Evolutionary conservation across 257 asterid species (phyloP).

Genomic region (Ballota nigra): DNA sequence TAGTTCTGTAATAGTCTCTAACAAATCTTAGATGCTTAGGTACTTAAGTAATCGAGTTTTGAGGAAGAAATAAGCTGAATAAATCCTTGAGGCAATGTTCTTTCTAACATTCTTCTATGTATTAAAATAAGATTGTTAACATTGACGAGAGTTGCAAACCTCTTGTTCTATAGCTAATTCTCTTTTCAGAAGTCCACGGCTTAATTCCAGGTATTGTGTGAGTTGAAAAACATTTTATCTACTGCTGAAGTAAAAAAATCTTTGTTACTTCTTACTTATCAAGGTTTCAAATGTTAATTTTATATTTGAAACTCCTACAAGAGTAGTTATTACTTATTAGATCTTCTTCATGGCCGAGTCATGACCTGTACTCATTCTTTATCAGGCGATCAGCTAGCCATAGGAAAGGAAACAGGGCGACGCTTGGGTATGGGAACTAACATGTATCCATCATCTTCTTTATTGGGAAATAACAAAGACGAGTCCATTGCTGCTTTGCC

Average conservation of each 20-base stretch:
- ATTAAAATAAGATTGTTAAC: not conserved
- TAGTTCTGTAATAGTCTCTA: no score
- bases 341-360: not conserved
- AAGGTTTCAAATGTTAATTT: not conserved
- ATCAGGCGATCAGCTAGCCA: constrained; percentile 65
- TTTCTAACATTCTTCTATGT: not conserved
- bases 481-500: constrained; percentile 59
- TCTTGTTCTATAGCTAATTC: not conserved
- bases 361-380: not conserved
- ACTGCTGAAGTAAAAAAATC: not conserved
- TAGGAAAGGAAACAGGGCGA: constrained; percentile 63
- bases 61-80: constrained; percentile 8
- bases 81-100: not conserved
- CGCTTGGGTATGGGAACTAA: constrained; percentile 68
- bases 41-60: not conserved
- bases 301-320: not conserved
- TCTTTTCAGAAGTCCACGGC: not conserved
- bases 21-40: not conserved
- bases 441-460: constrained; percentile 64
- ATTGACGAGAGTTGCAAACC: not conserved
- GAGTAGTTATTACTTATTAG: not conserved
- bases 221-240: not conserved
- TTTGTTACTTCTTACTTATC: not conserved
- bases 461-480: constrained; percentile 54
- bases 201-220: not conserved